These are phyloP conservation scores for Nannizziopsis arthrosporioides DNA, from an alignment of 2,329 filamentous ascomycete genomes.

Conservation along the genomic window DNA sequence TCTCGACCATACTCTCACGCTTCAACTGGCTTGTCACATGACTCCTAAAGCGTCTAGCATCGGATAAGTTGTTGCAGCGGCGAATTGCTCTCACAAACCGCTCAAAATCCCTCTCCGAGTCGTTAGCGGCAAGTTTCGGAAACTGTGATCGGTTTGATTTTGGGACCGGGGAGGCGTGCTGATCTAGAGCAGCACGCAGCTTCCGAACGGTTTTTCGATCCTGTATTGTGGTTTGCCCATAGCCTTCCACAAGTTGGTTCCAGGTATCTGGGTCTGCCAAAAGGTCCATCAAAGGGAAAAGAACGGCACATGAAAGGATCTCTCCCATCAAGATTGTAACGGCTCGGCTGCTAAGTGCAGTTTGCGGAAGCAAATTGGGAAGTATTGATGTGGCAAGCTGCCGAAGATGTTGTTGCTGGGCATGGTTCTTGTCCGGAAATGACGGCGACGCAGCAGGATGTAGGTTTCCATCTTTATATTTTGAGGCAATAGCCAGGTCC, in stretches of 20 bases:
- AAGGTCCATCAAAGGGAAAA: conserved; percentile 67
- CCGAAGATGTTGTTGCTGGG: conserved; percentile 82
- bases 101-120: conserved; percentile 87
- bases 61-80: conserved; percentile 80
- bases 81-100: conserved; percentile 83
- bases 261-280: conserved; percentile 89
- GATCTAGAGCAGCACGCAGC: conserved; percentile 78
- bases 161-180: conserved; percentile 77
- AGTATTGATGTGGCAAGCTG: conserved; percentile 60
- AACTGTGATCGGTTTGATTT: conserved; percentile 56
- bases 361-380: conserved; percentile 60
- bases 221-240: conserved; percentile 74
- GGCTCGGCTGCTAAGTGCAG: conserved; percentile 64
- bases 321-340: conserved; percentile 75
- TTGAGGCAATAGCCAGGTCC: conserved; percentile 87
- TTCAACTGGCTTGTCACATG: conserved; percentile 88
- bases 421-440: conserved; percentile 69
- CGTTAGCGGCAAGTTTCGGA: conserved; percentile 65
- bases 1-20: conserved; percentile 64
- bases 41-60: conserved; percentile 82
- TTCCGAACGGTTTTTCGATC: conserved; percentile 91
- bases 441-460: conserved; percentile 75
- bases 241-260: conserved; percentile 92
- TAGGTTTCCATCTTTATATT: conserved; percentile 77
- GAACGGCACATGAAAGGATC: conserved; percentile 82